A percentile compares a stretch with the other conserved stretches of the same genome.
Evolutionary conservation across 768 basidiomycete species (phyloP).

Genomic region (Calocera viscosa): DNA sequence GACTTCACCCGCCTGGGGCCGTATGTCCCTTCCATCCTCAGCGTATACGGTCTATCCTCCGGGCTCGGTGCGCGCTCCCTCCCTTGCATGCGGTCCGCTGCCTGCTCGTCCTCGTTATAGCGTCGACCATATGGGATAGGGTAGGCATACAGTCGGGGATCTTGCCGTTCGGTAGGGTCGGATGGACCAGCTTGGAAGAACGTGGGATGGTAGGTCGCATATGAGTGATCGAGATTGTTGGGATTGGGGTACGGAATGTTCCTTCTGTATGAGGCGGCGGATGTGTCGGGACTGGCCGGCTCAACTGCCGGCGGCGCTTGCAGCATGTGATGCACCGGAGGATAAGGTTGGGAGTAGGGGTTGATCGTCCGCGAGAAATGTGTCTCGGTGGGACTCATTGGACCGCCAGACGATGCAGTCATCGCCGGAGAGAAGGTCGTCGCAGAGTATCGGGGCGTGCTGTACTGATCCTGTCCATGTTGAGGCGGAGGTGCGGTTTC

Average conservation of each 20-base stretch:
- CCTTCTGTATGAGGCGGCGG: neutral
- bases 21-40: neutral
- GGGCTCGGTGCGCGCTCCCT: neutral
- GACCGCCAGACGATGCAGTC: too few relatives aligned
- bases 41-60: neutral
- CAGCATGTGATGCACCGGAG: too few relatives aligned
- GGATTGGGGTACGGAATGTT: neutral
- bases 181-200: neutral
- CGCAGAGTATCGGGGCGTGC: too few relatives aligned
- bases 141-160: neutral
- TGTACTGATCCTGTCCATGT: too few relatives aligned
- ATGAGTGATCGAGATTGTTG: neutral
- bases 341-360: too few relatives aligned
- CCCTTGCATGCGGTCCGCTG: neutral
- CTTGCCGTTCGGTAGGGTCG: neutral
- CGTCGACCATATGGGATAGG: neutral
- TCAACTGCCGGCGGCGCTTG: neutral
- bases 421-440: too few relatives aligned
- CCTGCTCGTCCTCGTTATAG: neutral
- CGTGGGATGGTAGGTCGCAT: neutral
- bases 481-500: too few relatives aligned
- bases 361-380: too few relatives aligned
- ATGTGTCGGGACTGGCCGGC: neutral
- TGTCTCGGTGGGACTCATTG: too few relatives aligned
- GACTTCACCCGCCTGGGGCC: neutral